These are phyloP conservation scores for Linanthus parryae DNA, from an alignment of 148 eudicot species.

Conservation along the genomic window DNA sequence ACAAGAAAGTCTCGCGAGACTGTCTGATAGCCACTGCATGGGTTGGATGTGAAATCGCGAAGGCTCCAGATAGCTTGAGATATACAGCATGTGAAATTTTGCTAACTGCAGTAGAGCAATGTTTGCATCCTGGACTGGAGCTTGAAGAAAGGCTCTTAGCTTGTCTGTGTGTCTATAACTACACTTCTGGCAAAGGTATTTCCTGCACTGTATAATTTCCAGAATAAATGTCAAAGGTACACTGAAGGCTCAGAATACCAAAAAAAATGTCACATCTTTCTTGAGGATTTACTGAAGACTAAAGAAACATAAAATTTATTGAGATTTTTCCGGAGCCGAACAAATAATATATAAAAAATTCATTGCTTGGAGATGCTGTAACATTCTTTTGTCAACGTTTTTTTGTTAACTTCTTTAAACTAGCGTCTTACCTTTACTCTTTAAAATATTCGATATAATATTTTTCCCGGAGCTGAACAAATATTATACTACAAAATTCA, in stretches of 20 bases:
- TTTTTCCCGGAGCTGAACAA: too few relatives aligned
- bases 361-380: too few relatives aligned
- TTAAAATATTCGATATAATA: too few relatives aligned
- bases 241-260: background rate
- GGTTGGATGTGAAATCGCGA: conserved; percentile 42
- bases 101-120: conserved; percentile 35
- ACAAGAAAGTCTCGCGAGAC: conserved; percentile 36
- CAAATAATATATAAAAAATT: too few relatives aligned
- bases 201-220: background rate
- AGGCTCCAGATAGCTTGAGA: conserved; percentile 31
- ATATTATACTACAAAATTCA: too few relatives aligned
- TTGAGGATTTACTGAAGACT: background rate
- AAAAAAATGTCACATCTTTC: background rate
- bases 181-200: conserved; percentile 49
- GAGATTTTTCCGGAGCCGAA: too few relatives aligned
- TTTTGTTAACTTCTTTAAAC: too few relatives aligned
- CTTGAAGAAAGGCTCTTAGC: conserved; percentile 57
- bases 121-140: conserved; percentile 45
- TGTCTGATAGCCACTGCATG: conserved; percentile 41
- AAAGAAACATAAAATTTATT: background rate
- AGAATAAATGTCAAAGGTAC: background rate
- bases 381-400: too few relatives aligned
- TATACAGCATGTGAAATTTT: conserved; percentile 40
- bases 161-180: conserved; percentile 44
- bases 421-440: too few relatives aligned